phyloP scores from a whole-genome alignment of 306 rosid species.

The Coriaria nepalensis region DNA sequence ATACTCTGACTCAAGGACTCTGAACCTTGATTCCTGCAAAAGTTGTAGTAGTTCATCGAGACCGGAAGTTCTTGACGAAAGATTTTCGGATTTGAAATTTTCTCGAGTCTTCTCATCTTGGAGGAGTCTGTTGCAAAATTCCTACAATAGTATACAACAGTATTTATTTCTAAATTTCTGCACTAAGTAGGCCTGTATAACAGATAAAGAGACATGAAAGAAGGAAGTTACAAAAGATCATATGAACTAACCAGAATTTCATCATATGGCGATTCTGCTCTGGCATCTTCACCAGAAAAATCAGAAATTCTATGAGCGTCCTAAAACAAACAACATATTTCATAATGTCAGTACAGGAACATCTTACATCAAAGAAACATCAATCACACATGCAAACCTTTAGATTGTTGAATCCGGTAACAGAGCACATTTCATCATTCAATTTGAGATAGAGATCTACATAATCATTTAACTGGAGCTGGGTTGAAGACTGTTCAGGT shows the following conservation, averaged over 20 bases:
- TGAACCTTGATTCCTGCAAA: constrained; percentile 56
- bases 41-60: constrained; percentile 37
- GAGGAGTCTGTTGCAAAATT: constrained; percentile 24
- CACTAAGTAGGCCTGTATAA: too few species aligned
- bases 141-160: constrained; percentile 27
- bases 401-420: constrained; percentile 37
- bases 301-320: constrained; percentile 28
- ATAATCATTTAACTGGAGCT: constrained; percentile 33
- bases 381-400: constrained; percentile 35
- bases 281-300: constrained; percentile 42
- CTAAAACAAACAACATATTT: constrained; percentile 30
- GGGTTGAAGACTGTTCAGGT: constrained; percentile 15
- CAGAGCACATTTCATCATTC: constrained; percentile 41
- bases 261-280: constrained; percentile 30
- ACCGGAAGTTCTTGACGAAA: constrained; percentile 24
- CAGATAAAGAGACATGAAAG: neutral
- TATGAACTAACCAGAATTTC: constrained; percentile 56
- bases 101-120: constrained; percentile 24
- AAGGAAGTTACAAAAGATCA: constrained; percentile 2
- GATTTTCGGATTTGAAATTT: constrained; percentile 34
- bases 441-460: constrained; percentile 53
- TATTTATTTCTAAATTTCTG: constrained; percentile 3
- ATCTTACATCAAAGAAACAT: constrained; percentile 9
- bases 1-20: constrained; percentile 50
- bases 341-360: constrained; percentile 15